phyloP scores from a whole-genome alignment of 306 rosid genomes.

The Cucumis melo region DNA sequence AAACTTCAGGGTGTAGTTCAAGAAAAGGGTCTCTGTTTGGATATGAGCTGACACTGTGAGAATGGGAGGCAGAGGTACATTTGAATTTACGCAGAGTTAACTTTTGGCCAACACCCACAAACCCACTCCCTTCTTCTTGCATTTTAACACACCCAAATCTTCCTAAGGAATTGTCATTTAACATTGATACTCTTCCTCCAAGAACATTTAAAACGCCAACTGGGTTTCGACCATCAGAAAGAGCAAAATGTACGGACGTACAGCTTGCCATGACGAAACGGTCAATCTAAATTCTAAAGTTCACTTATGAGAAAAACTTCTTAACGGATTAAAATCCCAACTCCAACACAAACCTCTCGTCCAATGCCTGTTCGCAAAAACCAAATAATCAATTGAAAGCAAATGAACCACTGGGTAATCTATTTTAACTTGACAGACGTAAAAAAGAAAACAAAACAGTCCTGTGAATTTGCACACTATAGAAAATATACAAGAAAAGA shows the following conservation, averaged over 20 bases:
- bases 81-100: constrained; percentile 30
- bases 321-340: constrained; percentile 10
- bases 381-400: background rate
- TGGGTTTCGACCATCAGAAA: constrained; percentile 45
- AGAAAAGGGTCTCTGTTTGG: constrained; percentile 76
- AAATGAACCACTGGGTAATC: background rate
- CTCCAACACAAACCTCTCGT: constrained; percentile 17
- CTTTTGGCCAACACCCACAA: constrained; percentile 29
- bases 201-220: constrained; percentile 34
- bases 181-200: constrained; percentile 33
- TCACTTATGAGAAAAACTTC: background rate
- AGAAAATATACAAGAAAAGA: background rate
- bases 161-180: constrained; percentile 26
- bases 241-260: constrained; percentile 32
- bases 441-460: background rate
- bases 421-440: background rate
- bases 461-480: background rate
- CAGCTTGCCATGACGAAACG: constrained; percentile 43
- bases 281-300: constrained; percentile 10
- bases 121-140: constrained; percentile 25
- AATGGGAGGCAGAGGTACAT: constrained; percentile 35
- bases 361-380: constrained; percentile 29
- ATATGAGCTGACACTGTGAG: constrained; percentile 45
- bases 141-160: constrained; percentile 27
- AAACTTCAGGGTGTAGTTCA: constrained; percentile 83